Evolutionary conservation across 306 rosid genomes (phyloP).

Genomic region (Cicer chorassanicum): DNA sequence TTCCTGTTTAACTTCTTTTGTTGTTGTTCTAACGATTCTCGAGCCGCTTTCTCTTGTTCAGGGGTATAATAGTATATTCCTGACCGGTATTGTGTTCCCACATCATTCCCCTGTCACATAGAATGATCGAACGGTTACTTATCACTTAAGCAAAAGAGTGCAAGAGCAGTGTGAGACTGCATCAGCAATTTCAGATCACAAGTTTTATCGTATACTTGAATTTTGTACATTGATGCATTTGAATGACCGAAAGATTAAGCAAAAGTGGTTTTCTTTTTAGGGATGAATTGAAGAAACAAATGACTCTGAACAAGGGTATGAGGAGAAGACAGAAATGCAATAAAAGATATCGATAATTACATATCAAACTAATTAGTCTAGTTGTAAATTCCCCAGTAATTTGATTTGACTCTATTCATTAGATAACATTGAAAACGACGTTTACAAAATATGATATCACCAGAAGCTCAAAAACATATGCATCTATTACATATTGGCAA

Average conservation of each 20-base stretch:
- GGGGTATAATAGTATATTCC: constrained; percentile 94
- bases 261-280: neutral
- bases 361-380: constrained; percentile 5
- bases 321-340: neutral
- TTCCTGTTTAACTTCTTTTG: constrained; percentile 66
- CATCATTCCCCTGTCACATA: constrained; percentile 77
- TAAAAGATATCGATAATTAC: neutral
- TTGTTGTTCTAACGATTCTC: constrained; percentile 63
- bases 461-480: neutral
- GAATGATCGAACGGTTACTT: constrained; percentile 32
- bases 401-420: constrained; percentile 7
- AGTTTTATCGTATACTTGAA: neutral
- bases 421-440: neutral
- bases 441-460: neutral
- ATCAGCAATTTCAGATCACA: neutral
- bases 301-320: neutral
- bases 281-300: neutral
- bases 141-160: neutral
- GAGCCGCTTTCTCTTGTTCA: constrained; percentile 84
- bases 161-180: neutral
- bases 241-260: neutral
- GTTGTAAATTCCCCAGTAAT: neutral
- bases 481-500: constrained; percentile 5
- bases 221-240: neutral
- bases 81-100: constrained; percentile 93